A percentile compares a stretch with the other conserved stretches of the same genome.
Evolutionary conservation across 2,329 filamentous ascomycete species (phyloP).

Genomic region (Trichoderma aggressivum): DNA sequence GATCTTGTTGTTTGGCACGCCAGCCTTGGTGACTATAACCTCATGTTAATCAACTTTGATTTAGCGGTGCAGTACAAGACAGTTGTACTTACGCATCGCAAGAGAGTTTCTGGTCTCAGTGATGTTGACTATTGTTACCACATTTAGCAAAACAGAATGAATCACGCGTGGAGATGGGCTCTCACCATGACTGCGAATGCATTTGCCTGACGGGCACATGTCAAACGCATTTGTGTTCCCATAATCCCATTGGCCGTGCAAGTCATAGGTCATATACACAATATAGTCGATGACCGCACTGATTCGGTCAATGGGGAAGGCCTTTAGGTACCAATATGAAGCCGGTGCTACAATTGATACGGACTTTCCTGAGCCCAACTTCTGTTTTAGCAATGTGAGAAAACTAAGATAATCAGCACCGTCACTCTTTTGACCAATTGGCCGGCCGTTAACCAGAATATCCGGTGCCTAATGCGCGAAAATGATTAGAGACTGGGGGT

Average conservation of each 20-base stretch:
- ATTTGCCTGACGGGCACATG: constrained; percentile 20
- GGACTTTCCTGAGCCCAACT: constrained; percentile 30
- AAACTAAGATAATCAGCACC: not conserved
- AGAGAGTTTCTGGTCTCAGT: not conserved
- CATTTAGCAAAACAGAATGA: not conserved
- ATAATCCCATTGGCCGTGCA: constrained; percentile 25
- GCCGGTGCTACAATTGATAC: constrained; percentile 38
- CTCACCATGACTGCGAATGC: not conserved
- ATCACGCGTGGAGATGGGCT: not conserved
- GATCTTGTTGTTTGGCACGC: constrained; percentile 11
- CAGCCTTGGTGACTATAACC: constrained; percentile 32
- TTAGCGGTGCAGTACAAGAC: not conserved
- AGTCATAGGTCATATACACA: constrained; percentile 34
- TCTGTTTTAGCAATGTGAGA: not conserved
- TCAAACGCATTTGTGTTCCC: constrained; percentile 27
- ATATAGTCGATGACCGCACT: constrained; percentile 30
- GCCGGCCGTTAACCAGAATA: not conserved
- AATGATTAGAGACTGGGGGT: not conserved
- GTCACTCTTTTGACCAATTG: not conserved
- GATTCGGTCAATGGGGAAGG: constrained; percentile 32
- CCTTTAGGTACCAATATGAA: constrained; percentile 39
- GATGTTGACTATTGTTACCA: not conserved
- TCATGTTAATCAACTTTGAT: not conserved
- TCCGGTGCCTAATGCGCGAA: not conserved
- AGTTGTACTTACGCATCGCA: not conserved